Percentiles rank a stretch among this genome's conserved stretches.
These are phyloP conservation scores for Pyrus pyrifolia DNA, from an alignment of 306 rosid genomes.

Conservation along the genomic window DNA sequence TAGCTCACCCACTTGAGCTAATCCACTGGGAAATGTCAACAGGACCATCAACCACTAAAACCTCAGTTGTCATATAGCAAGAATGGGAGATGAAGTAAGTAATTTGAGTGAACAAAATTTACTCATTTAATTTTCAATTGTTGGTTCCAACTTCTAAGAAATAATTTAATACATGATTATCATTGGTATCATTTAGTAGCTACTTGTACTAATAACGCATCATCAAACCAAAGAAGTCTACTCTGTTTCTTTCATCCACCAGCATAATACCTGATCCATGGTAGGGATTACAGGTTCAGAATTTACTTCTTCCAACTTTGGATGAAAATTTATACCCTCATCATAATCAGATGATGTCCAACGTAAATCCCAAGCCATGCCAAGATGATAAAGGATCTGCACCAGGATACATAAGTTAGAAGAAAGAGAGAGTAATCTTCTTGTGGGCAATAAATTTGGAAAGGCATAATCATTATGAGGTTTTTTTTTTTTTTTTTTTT, in stretches of 20 bases:
- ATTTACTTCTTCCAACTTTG: conserved; percentile 37
- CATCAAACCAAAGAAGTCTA: neutral
- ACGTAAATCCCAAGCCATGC: conserved; percentile 83
- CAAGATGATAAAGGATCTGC: conserved; percentile 85
- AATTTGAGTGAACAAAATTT: neutral
- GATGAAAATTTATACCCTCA: conserved; percentile 21
- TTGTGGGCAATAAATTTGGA: neutral
- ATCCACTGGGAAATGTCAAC: neutral
- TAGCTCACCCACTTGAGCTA: neutral
- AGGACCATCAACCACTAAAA: neutral
- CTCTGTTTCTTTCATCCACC: neutral
- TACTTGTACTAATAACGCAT: neutral
- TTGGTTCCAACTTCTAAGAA: too few species aligned
- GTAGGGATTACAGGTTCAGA: conserved; percentile 61
- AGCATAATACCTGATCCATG: conserved; percentile 50
- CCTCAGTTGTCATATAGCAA: neutral
- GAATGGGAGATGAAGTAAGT: neutral
- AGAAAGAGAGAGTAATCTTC: neutral
- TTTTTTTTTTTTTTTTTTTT: too few species aligned
- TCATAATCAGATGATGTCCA: conserved; percentile 43
- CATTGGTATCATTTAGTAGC: neutral
- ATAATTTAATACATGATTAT: neutral
- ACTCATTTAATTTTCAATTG: neutral
- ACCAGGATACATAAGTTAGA: conserved; percentile 9
- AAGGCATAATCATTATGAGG: neutral